Base-by-base conservation (phyloP, 345 rosid species). In the Trapa incisa region DNA sequence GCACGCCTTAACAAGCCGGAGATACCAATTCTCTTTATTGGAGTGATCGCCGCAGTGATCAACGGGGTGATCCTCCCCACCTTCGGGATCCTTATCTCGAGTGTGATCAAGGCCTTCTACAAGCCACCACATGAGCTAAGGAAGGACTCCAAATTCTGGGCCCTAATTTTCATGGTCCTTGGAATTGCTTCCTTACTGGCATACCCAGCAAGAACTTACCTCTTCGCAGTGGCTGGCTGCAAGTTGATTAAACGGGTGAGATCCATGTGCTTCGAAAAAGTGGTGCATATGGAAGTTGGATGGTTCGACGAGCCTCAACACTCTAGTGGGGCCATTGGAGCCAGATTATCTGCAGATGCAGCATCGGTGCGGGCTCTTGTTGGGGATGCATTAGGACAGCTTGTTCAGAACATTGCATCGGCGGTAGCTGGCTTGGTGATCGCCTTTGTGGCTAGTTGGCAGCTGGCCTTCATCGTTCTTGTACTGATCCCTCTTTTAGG, bases 281-380 rank as follows among this genome's bases (percentile, higher is more conserved):
- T 41, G 43, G 43, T 41, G 6, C 43, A 41, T 8, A 41, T 41
- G 43, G 85, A 92, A 78, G 82, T 89, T 57, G 79, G 90, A 38
- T 92, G 96, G 95, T 92, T 92, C 39, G 98, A 92, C 71, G 88
- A 83, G 48, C 80, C 87, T 15, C 78, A 79, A 38, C 82, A 89
- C 71, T 89, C 96, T 9, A 92, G 89, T 53, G 92, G 98, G n/a
- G 79, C 89, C 48, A 82, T 87, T 58, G 96, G 98, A 45, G 86
- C 98, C 16, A 86, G 94, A 68, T 89, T 89, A 6, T 92, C 96
- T 2, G 92, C 92, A 50, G 96, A 92, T 71, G 95, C 96, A 60
- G 92, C 96, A 41, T 66, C 82, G 1, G 75, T 89, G 5, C 92
- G 89, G 29, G 86, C 85, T 67, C 67, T 89, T 1, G 96, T 82